Evolutionary conservation across 2,329 filamentous ascomycete genomes (phyloP).

Genomic region (Hypoxylon sp.): DNA sequence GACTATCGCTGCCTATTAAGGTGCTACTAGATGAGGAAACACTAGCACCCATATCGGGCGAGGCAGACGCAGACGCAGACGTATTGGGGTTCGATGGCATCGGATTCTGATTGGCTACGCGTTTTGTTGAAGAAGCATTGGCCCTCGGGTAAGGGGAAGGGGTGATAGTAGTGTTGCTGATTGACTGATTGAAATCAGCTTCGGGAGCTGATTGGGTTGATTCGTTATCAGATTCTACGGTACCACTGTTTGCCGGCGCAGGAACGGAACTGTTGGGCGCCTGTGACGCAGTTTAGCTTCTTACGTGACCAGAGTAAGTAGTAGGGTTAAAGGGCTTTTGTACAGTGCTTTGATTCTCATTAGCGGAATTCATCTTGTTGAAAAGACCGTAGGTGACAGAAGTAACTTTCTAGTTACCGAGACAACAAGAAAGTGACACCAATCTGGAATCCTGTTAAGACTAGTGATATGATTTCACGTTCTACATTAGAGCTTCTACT

Average conservation of each 20-base stretch:
- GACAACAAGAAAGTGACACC: neutral
- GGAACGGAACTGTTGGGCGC: neutral
- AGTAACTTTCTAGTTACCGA: neutral
- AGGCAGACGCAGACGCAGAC: neutral
- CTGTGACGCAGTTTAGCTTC: neutral
- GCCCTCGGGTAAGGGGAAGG: neutral
- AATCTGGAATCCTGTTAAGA: no score
- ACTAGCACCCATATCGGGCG: neutral
- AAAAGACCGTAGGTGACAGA: neutral
- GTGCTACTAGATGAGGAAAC: constrained; percentile 12
- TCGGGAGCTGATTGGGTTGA: neutral
- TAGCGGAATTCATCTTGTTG: neutral
- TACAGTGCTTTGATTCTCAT: neutral
- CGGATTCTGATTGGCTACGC: neutral
- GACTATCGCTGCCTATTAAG: constrained; percentile 1
- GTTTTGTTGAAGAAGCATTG: neutral
- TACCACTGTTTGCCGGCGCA: neutral
- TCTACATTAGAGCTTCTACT: neutral
- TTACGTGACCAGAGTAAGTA: neutral
- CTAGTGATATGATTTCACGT: neutral
- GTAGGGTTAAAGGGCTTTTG: neutral
- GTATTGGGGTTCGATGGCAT: neutral
- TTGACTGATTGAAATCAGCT: neutral
- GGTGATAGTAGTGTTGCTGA: neutral
- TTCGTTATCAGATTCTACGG: neutral